Evolutionary conservation across 805 yeast species (phyloP).

Genomic region (Isabelozyma heimii): DNA sequence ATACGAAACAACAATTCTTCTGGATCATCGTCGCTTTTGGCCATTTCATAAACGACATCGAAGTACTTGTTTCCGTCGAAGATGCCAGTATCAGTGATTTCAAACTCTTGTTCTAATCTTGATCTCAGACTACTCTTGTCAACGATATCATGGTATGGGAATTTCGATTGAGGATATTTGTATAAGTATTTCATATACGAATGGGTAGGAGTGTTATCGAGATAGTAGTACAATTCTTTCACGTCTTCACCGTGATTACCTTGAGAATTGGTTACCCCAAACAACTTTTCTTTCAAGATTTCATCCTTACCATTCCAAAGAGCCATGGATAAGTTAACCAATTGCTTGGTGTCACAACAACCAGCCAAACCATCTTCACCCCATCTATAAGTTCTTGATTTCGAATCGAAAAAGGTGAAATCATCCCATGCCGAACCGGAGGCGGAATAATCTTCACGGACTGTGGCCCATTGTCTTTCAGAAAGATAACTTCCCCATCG

Average conservation of each 20-base stretch:
- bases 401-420: conserved; percentile 83
- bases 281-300: conserved; percentile 78
- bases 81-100: conserved; percentile 75
- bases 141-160: conserved; percentile 76
- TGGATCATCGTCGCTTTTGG: conserved; percentile 76
- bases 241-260: conserved; percentile 98
- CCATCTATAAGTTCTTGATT: conserved; percentile 84
- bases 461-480: conserved; percentile 86
- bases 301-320: conserved; percentile 90
- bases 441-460: conserved; percentile 81
- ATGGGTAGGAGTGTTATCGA: conserved; percentile 91
- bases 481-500: conserved; percentile 91
- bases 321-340: conserved; percentile 74
- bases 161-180: conserved; percentile 86
- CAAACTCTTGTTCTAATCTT: conserved; percentile 72
- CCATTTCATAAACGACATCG: conserved; percentile 87
- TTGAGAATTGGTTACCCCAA: conserved; percentile 87
- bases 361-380: conserved; percentile 96
- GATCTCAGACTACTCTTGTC: conserved; percentile 64
- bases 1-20: conserved; percentile 79
- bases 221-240: conserved; percentile 77
- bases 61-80: conserved; percentile 75
- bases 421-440: conserved; percentile 90
- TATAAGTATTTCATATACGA: conserved; percentile 87
- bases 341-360: conserved; percentile 78